Base-by-base conservation (phyloP, 2,329 filamentous ascomycete species). In the Fusarium denticulatum region DNA sequence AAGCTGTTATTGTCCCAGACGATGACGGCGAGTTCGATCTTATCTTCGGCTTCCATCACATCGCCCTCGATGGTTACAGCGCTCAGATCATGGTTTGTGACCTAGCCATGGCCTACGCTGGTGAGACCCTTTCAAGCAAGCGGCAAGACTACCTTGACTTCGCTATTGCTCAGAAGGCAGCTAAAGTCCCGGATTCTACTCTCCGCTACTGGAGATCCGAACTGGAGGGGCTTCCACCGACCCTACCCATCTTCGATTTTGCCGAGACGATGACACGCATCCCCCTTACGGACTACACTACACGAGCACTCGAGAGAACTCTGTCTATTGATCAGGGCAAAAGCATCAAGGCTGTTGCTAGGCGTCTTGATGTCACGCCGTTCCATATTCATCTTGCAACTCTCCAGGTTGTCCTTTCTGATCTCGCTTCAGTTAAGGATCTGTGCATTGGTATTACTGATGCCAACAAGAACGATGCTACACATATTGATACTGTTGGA, bases 361-460 rank as follows among this genome's bases (percentile, higher is more conserved):
- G 24, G 30, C 12, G 4, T 7, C 45, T 72, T 7, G 61, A 59
- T 5, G 69, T 42, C 12, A 72, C 47, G 9, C 26, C 52, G 2
- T 72, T 72, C 36, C 67, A 72, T 12, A 58, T 72, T n/a, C 50
- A 72, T 15, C 47, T 70, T 14, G 53, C 39, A 2, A 45, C 42
- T 1, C 64, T 72, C 16, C 47, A 69, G n/a, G 56, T 45, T 6
- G 49, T 70, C 6, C 58, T 72, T 24, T 70, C 36, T 22, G 49
- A 62, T 11, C 53, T 62, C 1, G 26, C 49, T 11, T 56, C 61
- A 10, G 39, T n/a, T 22, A 46, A 58, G 3, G 69, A 72, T 39
- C 26, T 70, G 22, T 62, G 53, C 8, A 64, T 72, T 34, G 67
- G 67, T 12, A 56, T 70, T 4, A 64, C 69, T 5, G 69, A 72